Base-by-base conservation (phyloP, 805 yeast species). In the Schwanniomyces yamadae region DNA sequence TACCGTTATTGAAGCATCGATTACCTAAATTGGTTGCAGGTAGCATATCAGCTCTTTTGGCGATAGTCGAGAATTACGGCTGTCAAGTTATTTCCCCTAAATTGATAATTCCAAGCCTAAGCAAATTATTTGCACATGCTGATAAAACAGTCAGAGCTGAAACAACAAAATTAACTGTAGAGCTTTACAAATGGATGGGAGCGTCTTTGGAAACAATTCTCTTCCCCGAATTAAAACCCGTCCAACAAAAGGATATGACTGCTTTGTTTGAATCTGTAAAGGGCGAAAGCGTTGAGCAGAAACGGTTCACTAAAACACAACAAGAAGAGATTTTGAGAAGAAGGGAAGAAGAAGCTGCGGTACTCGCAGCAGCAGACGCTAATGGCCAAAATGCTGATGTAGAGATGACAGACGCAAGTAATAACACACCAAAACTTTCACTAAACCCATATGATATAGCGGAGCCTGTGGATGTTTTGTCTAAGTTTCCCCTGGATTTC, bases 131-230 rank as follows among this genome's bases (percentile, higher is more conserved):
- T 52, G 81, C 78, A 3, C 95, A 90, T 59, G 86, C 95, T 1
- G 98, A 93, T 60, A 78, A 75, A 44, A 85, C 77, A 36, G 96
- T 93, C 6, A 76, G 99, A 52, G 75, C 80, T 1, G 95, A 85
- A 54, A 78, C 96, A 2, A 72, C 82, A 4, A 67, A 71, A 28
- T 66, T 91, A 44, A 69, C 89, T 0, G 77, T 86, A 4, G 84
- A 80, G 37, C 54, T 90, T 18, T 79, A 80, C 55, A 76, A 78
- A 39, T 85, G 93, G 84, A 71, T 84, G 55, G 93, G 95, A 2
- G 75, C 63, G 14, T 57, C 77, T 0, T 62, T 87, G 26, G 80
- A 79, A 34, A 69, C 71, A 11, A 54, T 80, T 0, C 61, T 88
- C 25, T 75, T 87, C 37, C 75, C 82, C 3, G 79, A 78, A 18